These are phyloP conservation scores for Bromus sterilis DNA, from an alignment of 176 grass and related monocot genomes.

Conservation along the genomic window DNA sequence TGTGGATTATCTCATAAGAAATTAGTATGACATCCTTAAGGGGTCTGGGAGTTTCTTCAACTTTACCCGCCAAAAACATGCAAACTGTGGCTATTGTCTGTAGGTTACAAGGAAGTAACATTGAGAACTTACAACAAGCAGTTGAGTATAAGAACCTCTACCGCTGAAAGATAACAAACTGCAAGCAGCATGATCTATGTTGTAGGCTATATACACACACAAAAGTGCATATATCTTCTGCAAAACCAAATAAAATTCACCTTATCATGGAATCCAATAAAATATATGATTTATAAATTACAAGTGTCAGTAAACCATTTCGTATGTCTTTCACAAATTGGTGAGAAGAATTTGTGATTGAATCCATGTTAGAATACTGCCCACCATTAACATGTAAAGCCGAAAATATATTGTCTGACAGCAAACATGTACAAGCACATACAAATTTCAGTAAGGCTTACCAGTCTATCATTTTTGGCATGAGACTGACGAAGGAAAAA, in stretches of 20 bases:
- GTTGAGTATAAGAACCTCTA: not conserved
- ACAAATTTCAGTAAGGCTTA: constrained; percentile 33
- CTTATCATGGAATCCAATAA: not conserved
- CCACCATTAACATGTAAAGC: not conserved
- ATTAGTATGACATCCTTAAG: constrained; percentile 87
- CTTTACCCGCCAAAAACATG: constrained; percentile 96
- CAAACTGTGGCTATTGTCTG: constrained; percentile 91
- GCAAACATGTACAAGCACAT: not conserved
- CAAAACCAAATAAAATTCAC: not conserved
- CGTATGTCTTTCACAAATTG: not conserved
- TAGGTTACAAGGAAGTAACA: not conserved
- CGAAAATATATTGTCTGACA: not conserved
- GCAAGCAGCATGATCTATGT: not conserved
- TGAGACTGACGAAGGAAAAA: constrained; percentile 89
- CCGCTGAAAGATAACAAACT: not conserved
- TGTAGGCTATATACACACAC: not conserved
- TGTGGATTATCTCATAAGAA: constrained; percentile 91
- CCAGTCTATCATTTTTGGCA: constrained; percentile 80
- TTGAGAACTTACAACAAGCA: not conserved
- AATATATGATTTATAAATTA: not conserved
- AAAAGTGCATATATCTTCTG: not conserved
- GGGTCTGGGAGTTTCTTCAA: constrained; percentile 80
- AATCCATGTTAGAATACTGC: not conserved
- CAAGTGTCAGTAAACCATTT: not conserved
- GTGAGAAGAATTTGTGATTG: not conserved